These are phyloP conservation scores for Pseudisothecium myosuroides DNA, from an alignment of 225 moss, liverwort and hornwort genomes.

Conservation along the genomic window DNA sequence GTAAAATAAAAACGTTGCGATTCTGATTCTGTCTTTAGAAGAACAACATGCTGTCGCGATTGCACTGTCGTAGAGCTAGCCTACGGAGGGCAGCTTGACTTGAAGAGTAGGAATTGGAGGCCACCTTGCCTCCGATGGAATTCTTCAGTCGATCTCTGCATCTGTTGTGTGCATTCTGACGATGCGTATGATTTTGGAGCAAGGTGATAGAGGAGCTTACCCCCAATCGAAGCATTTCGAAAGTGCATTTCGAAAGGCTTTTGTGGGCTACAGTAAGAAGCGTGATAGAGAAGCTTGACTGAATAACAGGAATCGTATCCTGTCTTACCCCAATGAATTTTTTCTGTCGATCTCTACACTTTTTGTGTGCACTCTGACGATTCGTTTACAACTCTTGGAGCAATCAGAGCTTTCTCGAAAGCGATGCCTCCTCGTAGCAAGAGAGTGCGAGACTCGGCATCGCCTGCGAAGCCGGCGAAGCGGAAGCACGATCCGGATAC, in stretches of 20 bases:
- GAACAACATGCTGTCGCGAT: background rate
- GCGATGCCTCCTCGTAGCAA: slow-evolving; percentile 27
- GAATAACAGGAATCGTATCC: background rate
- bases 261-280: background rate
- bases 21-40: background rate
- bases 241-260: background rate
- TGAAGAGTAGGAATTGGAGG: background rate
- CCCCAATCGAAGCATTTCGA: background rate
- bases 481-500: background rate
- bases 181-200: background rate
- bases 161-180: background rate
- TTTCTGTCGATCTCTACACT: background rate
- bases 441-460: slow-evolving; percentile 4
- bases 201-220: background rate
- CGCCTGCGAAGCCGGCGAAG: background rate
- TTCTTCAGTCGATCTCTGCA: background rate
- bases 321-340: background rate
- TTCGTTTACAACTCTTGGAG: background rate
- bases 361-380: background rate
- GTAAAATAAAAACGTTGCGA: background rate
- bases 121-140: background rate
- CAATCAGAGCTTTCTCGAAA: background rate
- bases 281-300: background rate
- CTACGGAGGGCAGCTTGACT: background rate
- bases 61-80: background rate